Evolutionary conservation across 192 early-diverging fungal species (phyloP), one percentile per base, ranked within the genome.

Genomic region (Globomyces pollinis-pini): DNA sequence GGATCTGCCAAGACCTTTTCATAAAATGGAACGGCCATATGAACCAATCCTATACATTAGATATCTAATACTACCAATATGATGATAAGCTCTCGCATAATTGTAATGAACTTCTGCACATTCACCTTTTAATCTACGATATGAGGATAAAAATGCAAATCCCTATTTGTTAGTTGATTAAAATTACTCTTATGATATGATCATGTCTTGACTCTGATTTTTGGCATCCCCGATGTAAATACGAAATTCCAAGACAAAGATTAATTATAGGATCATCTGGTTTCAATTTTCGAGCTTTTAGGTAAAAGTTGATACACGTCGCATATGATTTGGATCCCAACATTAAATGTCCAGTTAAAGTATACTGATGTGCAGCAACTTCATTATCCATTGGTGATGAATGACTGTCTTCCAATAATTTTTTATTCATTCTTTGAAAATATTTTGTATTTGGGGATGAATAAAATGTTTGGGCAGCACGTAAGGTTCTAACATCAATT

Each of bases 1-100:
- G 55, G 59, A 16, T 50, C 60, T 12, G 60, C 56, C 23, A 97
- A 70, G 5, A 86, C 89, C 9, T 78, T 72, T 33, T 84, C 78
- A 59, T 99, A 99, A 64, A 91, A 89, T n/a, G 73, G 72, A n/a
- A 86, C 68, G 0, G 96, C 96, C 16, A 92, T 65, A 60, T 92
- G 86, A 23, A 71, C 72, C 43, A 93, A 66, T 0, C 88, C 91
- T 76, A 24, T 34, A 5, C 15, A 39, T 8, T 20, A 16, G 15
- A 51, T n/a, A 64, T 51, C 53, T 21, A 0, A 8, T n/a, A 39
- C 57, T 59, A 68, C 66, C 71, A 36, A 99, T 29, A n/a, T 86
- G 80, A 69, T 99, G 96, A 64, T 89, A 96, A 1, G 86, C 84
- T n/a, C 94, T 73, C 0, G 77, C 96, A 38, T 89, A 59, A 63